Evolutionary conservation across 1,284 basidiomycete species (phyloP).

Genomic region (Cutaneotrichosporon mucoides): DNA sequence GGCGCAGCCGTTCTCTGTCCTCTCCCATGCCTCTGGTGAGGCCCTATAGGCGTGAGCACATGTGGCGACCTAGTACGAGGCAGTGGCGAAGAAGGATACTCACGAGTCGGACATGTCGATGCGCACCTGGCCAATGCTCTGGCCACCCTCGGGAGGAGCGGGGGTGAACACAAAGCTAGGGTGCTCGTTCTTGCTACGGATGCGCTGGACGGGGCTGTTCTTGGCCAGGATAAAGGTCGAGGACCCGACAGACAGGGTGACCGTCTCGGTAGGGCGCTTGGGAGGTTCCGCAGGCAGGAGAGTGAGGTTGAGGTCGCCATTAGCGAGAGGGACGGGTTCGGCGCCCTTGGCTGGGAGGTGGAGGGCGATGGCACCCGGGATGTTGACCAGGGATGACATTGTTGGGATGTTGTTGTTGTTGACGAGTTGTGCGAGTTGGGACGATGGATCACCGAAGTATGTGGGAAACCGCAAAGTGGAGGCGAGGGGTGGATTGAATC

Average conservation of each 20-base stretch:
- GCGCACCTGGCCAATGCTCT: constrained; percentile 41
- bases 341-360: constrained; percentile 40
- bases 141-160: constrained; percentile 34
- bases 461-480: background rate
- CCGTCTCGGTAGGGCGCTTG: constrained; percentile 27
- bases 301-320: constrained; percentile 39
- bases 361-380: constrained; percentile 34
- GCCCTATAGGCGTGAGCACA: constrained; percentile 18
- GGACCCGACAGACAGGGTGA: constrained; percentile 39
- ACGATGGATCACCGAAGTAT: too few relatives aligned
- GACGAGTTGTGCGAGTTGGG: background rate
- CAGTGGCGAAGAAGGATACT: constrained; percentile 6
- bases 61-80: background rate
- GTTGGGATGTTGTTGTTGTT: constrained; percentile 4
- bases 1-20: constrained; percentile 30
- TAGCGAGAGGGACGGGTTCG: constrained; percentile 36
- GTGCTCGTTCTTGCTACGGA: constrained; percentile 39
- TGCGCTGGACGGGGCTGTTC: constrained; percentile 38
- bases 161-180: constrained; percentile 43
- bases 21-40: constrained; percentile 42
- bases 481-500: background rate
- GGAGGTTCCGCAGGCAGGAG: constrained; percentile 43
- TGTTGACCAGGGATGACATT: constrained; percentile 43
- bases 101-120: constrained; percentile 40
- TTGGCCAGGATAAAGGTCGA: constrained; percentile 38